Evolutionary conservation across 2,329 filamentous ascomycete species (phyloP).

Genomic region (Myriosclerotinia scirpicola): DNA sequence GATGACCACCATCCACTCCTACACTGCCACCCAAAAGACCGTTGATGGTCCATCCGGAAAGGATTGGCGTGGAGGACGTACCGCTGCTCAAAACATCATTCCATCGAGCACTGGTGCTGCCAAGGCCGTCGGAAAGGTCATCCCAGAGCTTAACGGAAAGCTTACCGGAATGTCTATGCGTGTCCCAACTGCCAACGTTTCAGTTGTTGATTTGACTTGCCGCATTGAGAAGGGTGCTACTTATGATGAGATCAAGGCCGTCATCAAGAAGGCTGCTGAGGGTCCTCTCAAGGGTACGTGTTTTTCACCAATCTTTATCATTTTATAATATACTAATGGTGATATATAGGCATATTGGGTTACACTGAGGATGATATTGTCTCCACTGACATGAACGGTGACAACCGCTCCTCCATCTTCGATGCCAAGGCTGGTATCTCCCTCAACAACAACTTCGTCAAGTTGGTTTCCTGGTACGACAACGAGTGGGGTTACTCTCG

Average conservation of each 20-base stretch:
- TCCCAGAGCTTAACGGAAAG: conserved; percentile 97
- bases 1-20: conserved; percentile 99
- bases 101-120: conserved; percentile 98
- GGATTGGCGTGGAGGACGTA: conserved; percentile 99
- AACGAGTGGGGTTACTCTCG: conserved; percentile 99
- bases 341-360: conserved; percentile 68
- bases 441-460: conserved; percentile 98
- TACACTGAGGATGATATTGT: conserved; percentile 98
- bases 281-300: conserved; percentile 79
- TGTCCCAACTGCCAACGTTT: conserved; percentile 98
- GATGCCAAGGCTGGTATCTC: conserved; percentile 99
- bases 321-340: conserved; percentile 25
- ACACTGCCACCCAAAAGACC: conserved; percentile 99
- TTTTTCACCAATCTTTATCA: neutral
- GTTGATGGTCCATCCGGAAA: conserved; percentile 96
- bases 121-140: conserved; percentile 99
- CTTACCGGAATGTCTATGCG: conserved; percentile 99
- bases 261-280: conserved; percentile 83
- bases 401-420: conserved; percentile 95
- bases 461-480: conserved; percentile 95
- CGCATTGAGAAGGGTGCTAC: conserved; percentile 86
- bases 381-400: conserved; percentile 90
- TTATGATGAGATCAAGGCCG: conserved; percentile 91
- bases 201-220: conserved; percentile 94
- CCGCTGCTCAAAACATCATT: conserved; percentile 99